Conservation (phyloP, 2,329 filamentous ascomycete genomes). For the Plenodomus biglobosus region DNA sequence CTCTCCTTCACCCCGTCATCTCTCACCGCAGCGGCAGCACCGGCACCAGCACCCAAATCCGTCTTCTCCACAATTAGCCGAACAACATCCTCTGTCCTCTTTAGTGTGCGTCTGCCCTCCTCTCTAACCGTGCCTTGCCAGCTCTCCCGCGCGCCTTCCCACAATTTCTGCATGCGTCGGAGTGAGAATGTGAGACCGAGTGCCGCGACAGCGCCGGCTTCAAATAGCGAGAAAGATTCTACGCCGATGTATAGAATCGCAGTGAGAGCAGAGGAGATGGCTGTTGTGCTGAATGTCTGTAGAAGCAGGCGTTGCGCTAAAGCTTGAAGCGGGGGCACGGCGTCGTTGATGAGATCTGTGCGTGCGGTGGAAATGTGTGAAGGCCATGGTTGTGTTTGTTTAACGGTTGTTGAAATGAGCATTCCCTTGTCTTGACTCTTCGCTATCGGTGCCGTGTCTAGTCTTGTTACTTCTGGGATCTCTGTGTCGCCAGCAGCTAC, state of each 20-base stretch:
- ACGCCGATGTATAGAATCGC: constrained; percentile 56
- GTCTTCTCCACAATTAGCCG: constrained; percentile 49
- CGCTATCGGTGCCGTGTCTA: constrained; percentile 20
- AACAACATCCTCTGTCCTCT: constrained; percentile 55
- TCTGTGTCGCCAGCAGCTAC: background rate
- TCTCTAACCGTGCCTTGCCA: constrained; percentile 59
- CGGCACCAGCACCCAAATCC: constrained; percentile 25
- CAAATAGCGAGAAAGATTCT: constrained; percentile 43
- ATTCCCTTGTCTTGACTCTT: constrained; percentile 13
- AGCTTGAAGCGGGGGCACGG: constrained; percentile 49
- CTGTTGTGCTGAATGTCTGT: constrained; percentile 72
- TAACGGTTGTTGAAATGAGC: constrained; percentile 29
- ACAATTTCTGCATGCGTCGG: constrained; percentile 60
- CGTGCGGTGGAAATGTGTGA: constrained; percentile 72
- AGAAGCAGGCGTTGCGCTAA: constrained; percentile 59
- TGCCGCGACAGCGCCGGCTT: constrained; percentile 61
- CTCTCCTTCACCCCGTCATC: constrained; percentile 45
- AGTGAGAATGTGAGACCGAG: constrained; percentile 61
- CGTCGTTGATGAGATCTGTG: constrained; percentile 47
- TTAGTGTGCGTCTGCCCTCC: constrained; percentile 58
- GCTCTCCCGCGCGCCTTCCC: constrained; percentile 55
- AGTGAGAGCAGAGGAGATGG: constrained; percentile 56
- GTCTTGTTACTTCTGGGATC: constrained; percentile 17
- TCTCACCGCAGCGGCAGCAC: constrained; percentile 35
- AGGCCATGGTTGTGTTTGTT: constrained; percentile 62